Evolutionary conservation across 495 filamentous ascomycete genomes (phyloP).

Genomic region (Filosporella fistucella): DNA sequence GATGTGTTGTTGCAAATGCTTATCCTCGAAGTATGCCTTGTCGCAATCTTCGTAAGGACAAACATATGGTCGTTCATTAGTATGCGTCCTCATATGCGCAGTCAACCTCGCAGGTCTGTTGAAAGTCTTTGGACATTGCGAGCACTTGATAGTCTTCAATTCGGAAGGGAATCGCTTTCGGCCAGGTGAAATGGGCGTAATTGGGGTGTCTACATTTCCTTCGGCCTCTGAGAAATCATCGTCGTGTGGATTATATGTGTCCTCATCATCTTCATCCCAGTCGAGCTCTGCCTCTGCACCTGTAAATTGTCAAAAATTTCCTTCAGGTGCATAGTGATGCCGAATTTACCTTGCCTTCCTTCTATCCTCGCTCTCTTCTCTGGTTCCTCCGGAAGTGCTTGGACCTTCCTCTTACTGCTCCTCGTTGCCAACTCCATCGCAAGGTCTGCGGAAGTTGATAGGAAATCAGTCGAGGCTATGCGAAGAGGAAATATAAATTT

Average conservation of each 20-base stretch:
- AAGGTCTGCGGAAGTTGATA: no score
- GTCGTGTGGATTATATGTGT: constrained; percentile 19
- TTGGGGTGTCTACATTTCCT: constrained; percentile 39
- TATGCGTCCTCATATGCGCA: constrained; percentile 76
- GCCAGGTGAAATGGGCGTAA: constrained; percentile 45
- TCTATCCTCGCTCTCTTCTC: constrained; percentile 14
- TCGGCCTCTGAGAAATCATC: constrained; percentile 40
- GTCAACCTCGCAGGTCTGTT: constrained; percentile 76
- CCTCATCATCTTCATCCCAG: constrained; percentile 11
- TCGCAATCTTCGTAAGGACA: constrained; percentile 67
- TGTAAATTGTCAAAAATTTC: no score
- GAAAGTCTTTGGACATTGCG: constrained; percentile 75
- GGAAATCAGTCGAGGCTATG: no score
- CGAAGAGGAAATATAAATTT: no score
- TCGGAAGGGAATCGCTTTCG: constrained; percentile 62
- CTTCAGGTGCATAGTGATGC: no score
- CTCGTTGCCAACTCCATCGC: constrained; percentile 14
- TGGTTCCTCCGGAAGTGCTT: neutral
- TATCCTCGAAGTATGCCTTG: constrained; percentile 76
- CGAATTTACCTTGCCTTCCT: no score
- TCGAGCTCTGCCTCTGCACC: constrained; percentile 1
- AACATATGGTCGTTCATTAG: constrained; percentile 66
- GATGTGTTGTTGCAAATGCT: constrained; percentile 78
- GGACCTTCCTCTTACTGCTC: constrained; percentile 20
- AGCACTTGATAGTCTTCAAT: constrained; percentile 68